A percentile compares a stretch with the other conserved stretches of the same genome.
Evolutionary conservation across 352 stramenopile species (phyloP).

Genomic region (Globisporangium nunn): DNA sequence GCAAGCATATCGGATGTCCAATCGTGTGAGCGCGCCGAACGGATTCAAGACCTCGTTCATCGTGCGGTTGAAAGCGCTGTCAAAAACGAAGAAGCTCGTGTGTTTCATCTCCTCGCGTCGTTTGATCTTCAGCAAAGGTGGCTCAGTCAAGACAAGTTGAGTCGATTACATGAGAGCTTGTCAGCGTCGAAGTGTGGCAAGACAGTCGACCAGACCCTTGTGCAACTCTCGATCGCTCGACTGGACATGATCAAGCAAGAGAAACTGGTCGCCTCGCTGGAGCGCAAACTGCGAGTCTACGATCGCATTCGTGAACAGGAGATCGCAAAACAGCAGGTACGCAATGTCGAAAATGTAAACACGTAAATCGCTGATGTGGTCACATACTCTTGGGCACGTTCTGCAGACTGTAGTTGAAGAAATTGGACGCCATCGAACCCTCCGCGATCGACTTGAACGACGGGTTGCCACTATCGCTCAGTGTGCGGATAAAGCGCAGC

Average conservation of each 20-base stretch:
- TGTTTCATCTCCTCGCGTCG: slow-evolving; percentile 16
- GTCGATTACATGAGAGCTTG: not conserved
- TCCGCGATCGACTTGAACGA: not conserved
- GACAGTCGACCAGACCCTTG: slow-evolving; percentile 20
- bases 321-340: slow-evolving; percentile 20
- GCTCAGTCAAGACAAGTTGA: slow-evolving; percentile 12
- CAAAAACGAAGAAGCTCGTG: slow-evolving; percentile 16
- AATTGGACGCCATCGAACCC: not conserved
- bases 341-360: not conserved
- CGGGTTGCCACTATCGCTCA: slow-evolving; percentile 6
- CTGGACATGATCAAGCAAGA: slow-evolving; percentile 34
- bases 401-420: slow-evolving; percentile 6
- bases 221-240: slow-evolving; percentile 31
- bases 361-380: not conserved
- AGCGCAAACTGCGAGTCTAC: slow-evolving; percentile 18
- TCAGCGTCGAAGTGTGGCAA: not conserved
- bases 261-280: slow-evolving; percentile 17
- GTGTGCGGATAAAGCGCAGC: not conserved
- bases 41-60: slow-evolving; percentile 22
- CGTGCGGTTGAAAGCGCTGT: slow-evolving; percentile 14
- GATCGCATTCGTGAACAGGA: slow-evolving; percentile 26
- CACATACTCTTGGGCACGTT: not conserved
- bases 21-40: slow-evolving; percentile 15
- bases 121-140: slow-evolving; percentile 22
- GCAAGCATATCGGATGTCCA: slow-evolving; percentile 21